Base-by-base conservation (phyloP, 108 stramenopile genomes). In the Skeletonema tropicum region DNA sequence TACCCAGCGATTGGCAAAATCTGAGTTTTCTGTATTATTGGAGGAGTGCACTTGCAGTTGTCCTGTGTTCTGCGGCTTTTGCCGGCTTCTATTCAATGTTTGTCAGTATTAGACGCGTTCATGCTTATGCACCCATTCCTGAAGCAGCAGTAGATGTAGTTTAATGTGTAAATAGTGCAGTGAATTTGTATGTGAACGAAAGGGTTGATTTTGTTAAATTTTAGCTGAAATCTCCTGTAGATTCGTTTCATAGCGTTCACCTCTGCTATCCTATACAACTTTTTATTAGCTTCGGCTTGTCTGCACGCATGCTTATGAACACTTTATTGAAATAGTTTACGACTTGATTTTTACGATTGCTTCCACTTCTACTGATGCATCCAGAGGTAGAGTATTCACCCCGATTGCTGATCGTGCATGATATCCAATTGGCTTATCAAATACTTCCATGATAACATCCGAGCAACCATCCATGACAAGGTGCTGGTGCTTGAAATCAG, bases 391-490 rank as follows among this genome's bases (percentile, higher is more conserved):
- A 0, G 94, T 92, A 58, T 74, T 90, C 4, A 90, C 91, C 46
- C 94, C 94, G 52, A 94, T 94, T 0, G 94, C 94, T 60, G 88
- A 89, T 55, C 94, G 69, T 12, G 94, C 94, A 74, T 94, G 94
- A 74, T 91, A 94, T 57, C 94, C 94, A 71, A 89, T 78, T 7
- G 84, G 76, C 48, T 91, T 90, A 5, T 82, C 89, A 79, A 94
- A 94, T 14, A 94, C 79, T 64, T 92, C 88, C 90, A 94, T 91
- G 9, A 94, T 75, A 25, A 92, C 52, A 76, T 94, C 91, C 3
- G 89, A 90, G 66, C 91, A 92, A 17, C 94, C 94, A 79, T 94
- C 89, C 91, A 94, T 91, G 15, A 94, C 89, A 55, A 88, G 67
- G 72, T 94, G 94, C 55, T 94, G 94, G 29, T 87, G 76, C 67